Percentiles rank a stretch among this genome's conserved stretches.
Evolutionary conservation across 202 grass and related monocot species (phyloP).

Genomic region (Setaria italica): DNA sequence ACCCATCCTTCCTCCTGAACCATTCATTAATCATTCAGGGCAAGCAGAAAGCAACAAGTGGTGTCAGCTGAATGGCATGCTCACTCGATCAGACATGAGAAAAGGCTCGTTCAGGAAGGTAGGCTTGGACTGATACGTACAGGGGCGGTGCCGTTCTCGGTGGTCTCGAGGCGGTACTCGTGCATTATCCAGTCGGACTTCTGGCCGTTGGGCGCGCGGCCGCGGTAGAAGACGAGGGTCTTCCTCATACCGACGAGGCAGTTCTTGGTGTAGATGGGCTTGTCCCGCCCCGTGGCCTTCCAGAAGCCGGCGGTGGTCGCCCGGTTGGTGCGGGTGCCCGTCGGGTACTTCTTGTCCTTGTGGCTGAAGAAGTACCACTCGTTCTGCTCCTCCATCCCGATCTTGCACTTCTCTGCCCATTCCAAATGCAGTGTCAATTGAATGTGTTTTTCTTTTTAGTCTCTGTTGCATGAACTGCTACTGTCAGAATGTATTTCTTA

Average conservation of each 20-base stretch:
- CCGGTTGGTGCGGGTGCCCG: slow-evolving; percentile 85
- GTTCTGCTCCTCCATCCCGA: slow-evolving; percentile 90
- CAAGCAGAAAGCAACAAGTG: background rate
- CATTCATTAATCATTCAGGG: background rate
- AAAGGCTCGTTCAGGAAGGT: background rate
- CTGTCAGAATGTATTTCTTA: slow-evolving; percentile 7
- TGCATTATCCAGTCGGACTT: slow-evolving; percentile 99
- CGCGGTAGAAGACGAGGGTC: slow-evolving; percentile 91
- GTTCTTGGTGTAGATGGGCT: slow-evolving; percentile 85
- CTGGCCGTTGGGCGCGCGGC: slow-evolving; percentile 85
- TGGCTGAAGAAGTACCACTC: slow-evolving; percentile 99
- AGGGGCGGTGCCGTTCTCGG: slow-evolving; percentile 64
- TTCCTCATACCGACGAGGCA: slow-evolving; percentile 91
- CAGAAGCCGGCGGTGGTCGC: slow-evolving; percentile 89
- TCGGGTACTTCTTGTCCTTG: slow-evolving; percentile 97
- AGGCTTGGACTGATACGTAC: slow-evolving; percentile 27
- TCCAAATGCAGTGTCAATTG: background rate
- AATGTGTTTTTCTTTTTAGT: background rate
- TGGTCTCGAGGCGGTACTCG: slow-evolving; percentile 94
- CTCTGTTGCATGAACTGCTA: background rate
- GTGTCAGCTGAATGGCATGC: background rate
- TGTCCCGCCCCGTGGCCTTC: slow-evolving; percentile 98
- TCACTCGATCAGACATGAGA: background rate
- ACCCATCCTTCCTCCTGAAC: slow-evolving; percentile 97
- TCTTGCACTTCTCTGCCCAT: slow-evolving; percentile 80